phyloP scores from a whole-genome alignment of 768 basidiomycete genomes.

The Cytidiella melzeri region DNA sequence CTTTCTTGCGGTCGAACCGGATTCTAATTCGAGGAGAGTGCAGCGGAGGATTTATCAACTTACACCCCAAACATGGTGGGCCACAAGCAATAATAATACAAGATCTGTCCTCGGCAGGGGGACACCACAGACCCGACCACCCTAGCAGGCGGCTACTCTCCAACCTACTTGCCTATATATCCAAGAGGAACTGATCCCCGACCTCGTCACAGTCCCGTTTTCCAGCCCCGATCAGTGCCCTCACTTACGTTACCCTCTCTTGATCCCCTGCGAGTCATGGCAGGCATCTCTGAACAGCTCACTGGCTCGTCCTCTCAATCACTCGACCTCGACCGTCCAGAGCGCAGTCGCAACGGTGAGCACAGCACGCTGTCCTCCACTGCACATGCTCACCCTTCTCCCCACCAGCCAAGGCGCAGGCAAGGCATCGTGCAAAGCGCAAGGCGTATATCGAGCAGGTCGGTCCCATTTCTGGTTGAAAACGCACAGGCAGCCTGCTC shows the following conservation, averaged over 20 bases:
- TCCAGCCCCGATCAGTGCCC: slow-evolving; percentile 12
- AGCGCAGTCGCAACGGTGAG: slow-evolving; percentile 24
- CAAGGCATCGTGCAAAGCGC: slow-evolving; percentile 84
- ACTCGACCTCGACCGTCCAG: slow-evolving; percentile 9
- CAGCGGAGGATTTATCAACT: neutral
- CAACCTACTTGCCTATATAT: slow-evolving; percentile 8
- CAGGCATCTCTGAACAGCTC: neutral
- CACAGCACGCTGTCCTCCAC: neutral
- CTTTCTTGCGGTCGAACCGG: neutral
- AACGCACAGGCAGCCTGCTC: neutral
- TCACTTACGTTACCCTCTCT: slow-evolving; percentile 13
- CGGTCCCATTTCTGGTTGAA: slow-evolving; percentile 1
- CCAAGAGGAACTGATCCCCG: neutral
- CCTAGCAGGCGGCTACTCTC: slow-evolving; percentile 6
- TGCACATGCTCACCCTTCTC: neutral
- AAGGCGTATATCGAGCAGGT: slow-evolving; percentile 93
- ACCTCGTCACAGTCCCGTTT: neutral
- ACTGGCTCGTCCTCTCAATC: neutral
- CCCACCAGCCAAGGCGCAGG: slow-evolving; percentile 69
- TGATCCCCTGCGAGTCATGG: slow-evolving; percentile 12
- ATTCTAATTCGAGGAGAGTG: neutral
- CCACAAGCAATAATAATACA: neutral
- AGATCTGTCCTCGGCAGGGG: slow-evolving; percentile 13
- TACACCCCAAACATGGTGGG: neutral
- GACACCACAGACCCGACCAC: slow-evolving; percentile 9